A percentile compares a stretch with the other conserved stretches of the same genome.
Evolutionary conservation across 768 basidiomycete genomes (phyloP).

Genomic region (Agrocybe praecox): DNA sequence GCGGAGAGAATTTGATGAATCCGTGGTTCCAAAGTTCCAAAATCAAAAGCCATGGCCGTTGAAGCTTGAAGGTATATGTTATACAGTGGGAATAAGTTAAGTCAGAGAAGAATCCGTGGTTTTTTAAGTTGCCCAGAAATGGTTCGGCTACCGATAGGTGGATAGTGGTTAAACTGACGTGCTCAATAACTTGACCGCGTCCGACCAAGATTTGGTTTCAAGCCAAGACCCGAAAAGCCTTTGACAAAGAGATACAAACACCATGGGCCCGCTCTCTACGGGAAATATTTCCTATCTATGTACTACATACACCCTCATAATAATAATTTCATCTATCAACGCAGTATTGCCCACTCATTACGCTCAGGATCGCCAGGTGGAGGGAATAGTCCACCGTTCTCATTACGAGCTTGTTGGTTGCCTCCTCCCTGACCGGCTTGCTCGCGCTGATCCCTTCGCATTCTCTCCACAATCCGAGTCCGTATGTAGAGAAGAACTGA

Average conservation of each 20-base stretch:
- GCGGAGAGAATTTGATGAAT: constrained; percentile 74
- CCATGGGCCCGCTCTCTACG: not conserved
- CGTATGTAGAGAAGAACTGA: constrained; percentile 79
- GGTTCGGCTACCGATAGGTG: constrained; percentile 11
- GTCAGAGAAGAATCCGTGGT: constrained; percentile 2
- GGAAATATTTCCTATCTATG: not conserved
- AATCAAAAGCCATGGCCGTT: constrained; percentile 51
- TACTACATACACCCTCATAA: not conserved
- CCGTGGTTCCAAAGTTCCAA: constrained; percentile 55
- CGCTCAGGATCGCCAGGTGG: constrained; percentile 64
- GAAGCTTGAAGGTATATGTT: constrained; percentile 19
- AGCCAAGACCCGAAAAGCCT: not conserved
- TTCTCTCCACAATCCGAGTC: constrained; percentile 74
- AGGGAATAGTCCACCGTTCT: constrained; percentile 57
- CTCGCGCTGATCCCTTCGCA: constrained; percentile 63
- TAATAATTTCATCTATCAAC: constrained; percentile 36
- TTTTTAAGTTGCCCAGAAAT: constrained; percentile 2
- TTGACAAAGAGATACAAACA: constrained; percentile 14
- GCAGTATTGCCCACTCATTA: constrained; percentile 66
- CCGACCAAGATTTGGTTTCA: constrained; percentile 11
- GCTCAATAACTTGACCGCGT: constrained; percentile 9
- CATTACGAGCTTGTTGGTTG: constrained; percentile 39
- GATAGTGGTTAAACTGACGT: not conserved
- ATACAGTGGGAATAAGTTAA: constrained; percentile 23
- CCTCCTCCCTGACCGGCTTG: constrained; percentile 42